Evolutionary conservation across 2,329 filamentous ascomycete species (phyloP), one percentile per base, ranked within the genome.

Genomic region (Aspergillus sp.): DNA sequence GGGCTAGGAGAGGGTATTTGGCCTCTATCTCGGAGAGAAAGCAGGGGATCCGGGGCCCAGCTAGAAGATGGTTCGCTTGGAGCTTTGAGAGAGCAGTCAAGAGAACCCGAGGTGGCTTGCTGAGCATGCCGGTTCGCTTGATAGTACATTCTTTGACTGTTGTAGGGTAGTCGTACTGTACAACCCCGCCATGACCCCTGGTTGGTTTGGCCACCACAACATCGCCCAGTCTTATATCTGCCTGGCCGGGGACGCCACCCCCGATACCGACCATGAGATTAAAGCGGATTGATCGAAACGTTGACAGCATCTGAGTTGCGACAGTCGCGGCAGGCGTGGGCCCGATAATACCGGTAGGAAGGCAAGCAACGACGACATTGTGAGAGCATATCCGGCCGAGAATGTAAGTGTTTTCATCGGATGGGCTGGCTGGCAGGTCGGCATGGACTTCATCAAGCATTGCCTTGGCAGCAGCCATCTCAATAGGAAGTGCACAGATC

Each of bases 131-230:
- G 5, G 27, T 47, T 3, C 8, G 7, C 2, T 19, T 7, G 8
- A 47, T 17, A 4, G 5, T 17, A 4, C 39, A 7, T 3, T 47
- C 27, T 12, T 27, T 9, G 17, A 55, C n/a, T 19, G 52, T 33
- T 31, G 52, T 54, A n/a, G 17, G 24, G n/a, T 41, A 49, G 19
- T 54, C 56, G 24, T 57, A 45, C 2, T 53, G 51, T 1, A 57
- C 24, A 4, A 54, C 48, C 0, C 62, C 62, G 1, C 52, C 37
- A 19, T 12, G 27, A 0, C 3, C 51, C 24, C 15, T 19, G 23
- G n/a, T 47, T 3, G 61, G 53, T 19, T 45, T 55, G 55, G 65
- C 66, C 7, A 69, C 58, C 3, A 68, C 67, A 1, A 69, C 56
- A 58, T 68, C 65, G 3, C 66, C 64, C 3, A 67, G 47, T 4